Conservation (phyloP, 2,329 filamentous ascomycete species). For the Aspergillus oerlinghausenensis region DNA sequence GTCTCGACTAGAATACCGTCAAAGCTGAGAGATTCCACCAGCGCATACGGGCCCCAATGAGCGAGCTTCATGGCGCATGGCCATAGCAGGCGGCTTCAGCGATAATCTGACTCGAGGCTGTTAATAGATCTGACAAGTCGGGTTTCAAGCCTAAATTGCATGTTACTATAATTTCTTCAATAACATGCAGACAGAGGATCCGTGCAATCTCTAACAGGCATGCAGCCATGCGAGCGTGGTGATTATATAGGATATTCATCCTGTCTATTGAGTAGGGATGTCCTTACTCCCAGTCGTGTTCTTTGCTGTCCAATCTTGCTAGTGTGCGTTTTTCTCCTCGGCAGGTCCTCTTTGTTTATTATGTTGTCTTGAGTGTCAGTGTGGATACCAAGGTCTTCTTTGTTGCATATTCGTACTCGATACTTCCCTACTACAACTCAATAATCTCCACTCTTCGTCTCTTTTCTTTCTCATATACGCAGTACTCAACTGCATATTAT, state of each 20-base stretch:
- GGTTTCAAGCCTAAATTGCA: conserved; percentile 19
- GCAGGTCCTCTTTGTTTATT: background rate
- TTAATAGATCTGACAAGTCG: conserved; percentile 20
- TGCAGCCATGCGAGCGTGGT: background rate
- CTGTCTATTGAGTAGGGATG: background rate
- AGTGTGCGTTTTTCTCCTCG: background rate
- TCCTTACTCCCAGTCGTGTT: background rate
- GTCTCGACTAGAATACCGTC: conserved; percentile 15
- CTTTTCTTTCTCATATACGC: background rate
- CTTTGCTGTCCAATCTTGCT: background rate
- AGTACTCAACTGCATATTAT: background rate
- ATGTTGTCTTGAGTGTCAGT: background rate
- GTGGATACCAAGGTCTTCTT: background rate
- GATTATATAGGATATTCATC: background rate
- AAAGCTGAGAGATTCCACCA: conserved; percentile 11
- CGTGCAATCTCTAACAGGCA: background rate
- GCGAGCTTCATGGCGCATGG: conserved; percentile 4
- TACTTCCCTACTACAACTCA: background rate
- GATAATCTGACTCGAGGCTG: conserved; percentile 20
- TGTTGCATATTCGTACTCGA: background rate
- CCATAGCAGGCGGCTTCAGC: conserved; percentile 22
- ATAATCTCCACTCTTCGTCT: background rate
- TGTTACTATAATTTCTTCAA: conserved; percentile 22
- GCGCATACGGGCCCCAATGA: conserved; percentile 25
- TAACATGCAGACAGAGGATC: background rate